These are phyloP conservation scores for Fistulifera pelliculosa DNA, from an alignment of 108 stramenopile genomes.

Conservation along the genomic window DNA sequence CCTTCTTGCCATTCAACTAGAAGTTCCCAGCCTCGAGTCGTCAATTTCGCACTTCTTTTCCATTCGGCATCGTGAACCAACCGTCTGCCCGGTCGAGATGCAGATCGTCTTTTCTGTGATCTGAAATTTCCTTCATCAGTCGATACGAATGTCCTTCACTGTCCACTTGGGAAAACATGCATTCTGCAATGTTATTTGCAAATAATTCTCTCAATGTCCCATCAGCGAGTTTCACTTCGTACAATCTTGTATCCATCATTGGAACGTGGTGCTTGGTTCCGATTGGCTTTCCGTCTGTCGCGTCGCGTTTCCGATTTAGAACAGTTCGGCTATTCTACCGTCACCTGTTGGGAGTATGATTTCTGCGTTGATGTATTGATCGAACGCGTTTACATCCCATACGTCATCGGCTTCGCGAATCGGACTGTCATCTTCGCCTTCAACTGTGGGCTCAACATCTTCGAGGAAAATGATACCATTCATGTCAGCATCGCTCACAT, in stretches of 20 bases:
- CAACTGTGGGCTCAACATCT: background rate
- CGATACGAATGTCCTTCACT: slow-evolving; percentile 1
- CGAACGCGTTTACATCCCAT: slow-evolving; percentile 1
- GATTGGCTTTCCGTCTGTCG: slow-evolving; percentile 9
- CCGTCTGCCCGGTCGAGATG: background rate
- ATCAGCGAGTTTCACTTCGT: slow-evolving; percentile 11
- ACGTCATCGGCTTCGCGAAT: background rate
- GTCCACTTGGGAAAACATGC: slow-evolving; percentile 7
- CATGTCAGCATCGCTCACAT: background rate
- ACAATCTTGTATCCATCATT: slow-evolving; percentile 10
- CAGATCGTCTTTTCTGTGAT: slow-evolving; percentile 11
- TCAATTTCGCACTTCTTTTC: slow-evolving; percentile 4
- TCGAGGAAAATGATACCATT: background rate
- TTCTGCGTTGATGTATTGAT: slow-evolving; percentile 13
- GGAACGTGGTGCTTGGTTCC: slow-evolving; percentile 7
- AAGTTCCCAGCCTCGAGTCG: slow-evolving; percentile 26
- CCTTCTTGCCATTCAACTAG: slow-evolving; percentile 21
- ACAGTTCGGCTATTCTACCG: slow-evolving; percentile 7
- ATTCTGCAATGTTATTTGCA: slow-evolving; percentile 18
- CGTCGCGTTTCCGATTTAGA: slow-evolving; percentile 10
- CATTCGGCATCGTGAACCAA: background rate
- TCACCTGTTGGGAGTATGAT: slow-evolving; percentile 13
- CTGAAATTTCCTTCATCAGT: slow-evolving; percentile 5
- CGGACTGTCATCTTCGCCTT: background rate
- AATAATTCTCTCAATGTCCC: background rate